These are phyloP conservation scores for Ceratorhiza oryzae-sativae DNA, from an alignment of 1,284 basidiomycete genomes.

Conservation along the genomic window DNA sequence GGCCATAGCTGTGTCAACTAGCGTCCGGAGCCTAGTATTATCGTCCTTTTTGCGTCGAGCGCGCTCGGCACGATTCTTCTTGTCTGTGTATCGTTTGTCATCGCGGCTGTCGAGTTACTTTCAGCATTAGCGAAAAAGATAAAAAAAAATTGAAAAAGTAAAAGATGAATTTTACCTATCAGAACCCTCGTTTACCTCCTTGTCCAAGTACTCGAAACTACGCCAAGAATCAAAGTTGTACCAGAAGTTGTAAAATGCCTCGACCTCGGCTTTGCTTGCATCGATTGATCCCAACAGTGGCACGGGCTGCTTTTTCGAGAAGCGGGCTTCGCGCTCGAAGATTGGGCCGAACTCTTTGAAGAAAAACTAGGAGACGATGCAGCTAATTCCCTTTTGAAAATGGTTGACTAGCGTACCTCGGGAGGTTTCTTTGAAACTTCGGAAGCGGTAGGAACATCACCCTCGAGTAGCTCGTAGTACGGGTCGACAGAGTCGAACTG, in stretches of 20 bases:
- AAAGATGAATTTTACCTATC: constrained; percentile 63
- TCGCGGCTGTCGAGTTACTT: constrained; percentile 70
- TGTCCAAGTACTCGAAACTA: constrained; percentile 97
- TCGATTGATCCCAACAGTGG: constrained; percentile 78
- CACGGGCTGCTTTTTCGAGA: constrained; percentile 89
- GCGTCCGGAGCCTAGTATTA: constrained; percentile 83
- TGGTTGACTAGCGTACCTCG: constrained; percentile 39
- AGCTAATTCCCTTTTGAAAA: not conserved
- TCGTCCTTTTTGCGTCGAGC: constrained; percentile 98
- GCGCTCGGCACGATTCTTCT: constrained; percentile 99
- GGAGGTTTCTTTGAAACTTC: constrained; percentile 64
- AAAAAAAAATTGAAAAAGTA: not conserved
- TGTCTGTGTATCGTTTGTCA: constrained; percentile 98
- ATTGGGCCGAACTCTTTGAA: constrained; percentile 73
- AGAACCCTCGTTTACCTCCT: constrained; percentile 97
- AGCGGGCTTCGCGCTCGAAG: constrained; percentile 90
- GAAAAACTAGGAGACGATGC: constrained; percentile 66
- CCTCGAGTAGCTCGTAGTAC: constrained; percentile 72
- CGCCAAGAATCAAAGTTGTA: constrained; percentile 99
- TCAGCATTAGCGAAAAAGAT: not conserved
- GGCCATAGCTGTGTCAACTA: constrained; percentile 88
- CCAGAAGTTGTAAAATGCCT: constrained; percentile 98
- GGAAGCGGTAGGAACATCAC: constrained; percentile 74
- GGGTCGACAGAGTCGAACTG: constrained; percentile 98
- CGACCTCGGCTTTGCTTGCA: constrained; percentile 82